Evolutionary conservation across 2,329 filamentous ascomycete genomes (phyloP), one percentile per base, ranked within the genome.

Genomic region (Claviceps africana): DNA sequence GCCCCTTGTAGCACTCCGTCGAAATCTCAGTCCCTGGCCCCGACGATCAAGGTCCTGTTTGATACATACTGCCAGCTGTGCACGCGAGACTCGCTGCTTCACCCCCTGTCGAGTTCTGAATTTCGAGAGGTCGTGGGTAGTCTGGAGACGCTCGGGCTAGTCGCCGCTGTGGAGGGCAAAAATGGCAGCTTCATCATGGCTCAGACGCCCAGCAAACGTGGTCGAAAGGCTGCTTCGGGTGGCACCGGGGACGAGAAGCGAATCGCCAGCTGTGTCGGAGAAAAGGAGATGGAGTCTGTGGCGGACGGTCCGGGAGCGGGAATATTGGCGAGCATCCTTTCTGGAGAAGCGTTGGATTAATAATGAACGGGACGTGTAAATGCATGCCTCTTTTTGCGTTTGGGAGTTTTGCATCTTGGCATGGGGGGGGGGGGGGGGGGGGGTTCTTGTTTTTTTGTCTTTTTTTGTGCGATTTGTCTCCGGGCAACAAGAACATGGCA

Each of bases 51-150:
- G 67, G 78, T 79, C 51, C 72, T 97, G 5, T 97, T 88, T 65
- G 85, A 88, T 54, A 82, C 86, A 2, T 98, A 98, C 68, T 83
- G 81, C 53, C 72, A 78, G 35, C 75, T 96, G 17, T 98, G 93
- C 69, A 91, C 82, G 53, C 80, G 82, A 37, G 91, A 97, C 61
- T 86, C 89, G n/a, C 75, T 94, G 10, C 77, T 98, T 2, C 89
- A 95, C 59, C 87, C 91, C 1, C 78, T 98, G 2, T 93, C 88
- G 1, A 85, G 81, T 61, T 93, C 88, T 5, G 93, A 98, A 66
- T 98, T 98, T 67, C 82, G 89, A 53, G 93, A 98, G 67, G 90
- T 98, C 5, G 76, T 96, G 21, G 83, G 85, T 37, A 94, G 88
- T 59, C 70, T 98, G 50, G 93, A 98, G 71, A 93, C 90, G 0